A percentile compares a stretch with the other conserved stretches of the same genome.
phyloP scores from a whole-genome alignment of 2,329 filamentous ascomycete species.

The Leptographium procerum region DNA sequence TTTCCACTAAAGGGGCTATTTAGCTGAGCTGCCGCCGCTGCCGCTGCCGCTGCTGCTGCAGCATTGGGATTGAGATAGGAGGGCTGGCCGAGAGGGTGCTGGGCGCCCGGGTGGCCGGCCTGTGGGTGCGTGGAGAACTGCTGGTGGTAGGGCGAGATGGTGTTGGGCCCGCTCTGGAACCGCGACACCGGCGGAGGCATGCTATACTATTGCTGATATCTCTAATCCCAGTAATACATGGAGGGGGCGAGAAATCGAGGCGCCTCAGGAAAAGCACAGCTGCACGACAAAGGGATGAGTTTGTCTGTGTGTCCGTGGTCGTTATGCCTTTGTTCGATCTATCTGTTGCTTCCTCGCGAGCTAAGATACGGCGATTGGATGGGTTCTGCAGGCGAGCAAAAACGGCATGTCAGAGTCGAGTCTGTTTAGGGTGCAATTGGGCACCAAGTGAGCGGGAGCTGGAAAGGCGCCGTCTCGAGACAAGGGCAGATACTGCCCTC shows the following conservation, averaged over 20 bases:
- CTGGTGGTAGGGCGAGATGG: conserved; percentile 34
- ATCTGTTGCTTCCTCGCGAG: background rate
- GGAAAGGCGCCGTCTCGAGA: background rate
- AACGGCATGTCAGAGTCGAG: background rate
- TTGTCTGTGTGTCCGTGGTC: background rate
- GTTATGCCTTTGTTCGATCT: background rate
- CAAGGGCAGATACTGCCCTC: background rate
- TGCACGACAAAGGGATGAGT: background rate
- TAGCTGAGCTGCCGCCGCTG: conserved; percentile 32
- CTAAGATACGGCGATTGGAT: background rate
- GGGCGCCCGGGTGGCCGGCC: conserved; percentile 29
- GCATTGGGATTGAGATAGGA: conserved; percentile 59
- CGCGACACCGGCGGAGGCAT: conserved; percentile 32
- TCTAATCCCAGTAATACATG: background rate
- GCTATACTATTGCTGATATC: background rate
- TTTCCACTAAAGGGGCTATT: conserved; percentile 57
- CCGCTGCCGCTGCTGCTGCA: conserved; percentile 9
- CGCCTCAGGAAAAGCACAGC: background rate
- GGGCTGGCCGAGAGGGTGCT: conserved; percentile 52
- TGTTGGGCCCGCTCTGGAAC: conserved; percentile 35
- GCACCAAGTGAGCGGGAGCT: background rate
- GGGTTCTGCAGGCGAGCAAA: background rate
- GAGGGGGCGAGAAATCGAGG: background rate
- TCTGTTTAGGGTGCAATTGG: background rate
- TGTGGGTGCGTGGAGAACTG: conserved; percentile 45